phyloP scores from a whole-genome alignment of 768 basidiomycete species.

The Termitomyces bulborhizus region DNA sequence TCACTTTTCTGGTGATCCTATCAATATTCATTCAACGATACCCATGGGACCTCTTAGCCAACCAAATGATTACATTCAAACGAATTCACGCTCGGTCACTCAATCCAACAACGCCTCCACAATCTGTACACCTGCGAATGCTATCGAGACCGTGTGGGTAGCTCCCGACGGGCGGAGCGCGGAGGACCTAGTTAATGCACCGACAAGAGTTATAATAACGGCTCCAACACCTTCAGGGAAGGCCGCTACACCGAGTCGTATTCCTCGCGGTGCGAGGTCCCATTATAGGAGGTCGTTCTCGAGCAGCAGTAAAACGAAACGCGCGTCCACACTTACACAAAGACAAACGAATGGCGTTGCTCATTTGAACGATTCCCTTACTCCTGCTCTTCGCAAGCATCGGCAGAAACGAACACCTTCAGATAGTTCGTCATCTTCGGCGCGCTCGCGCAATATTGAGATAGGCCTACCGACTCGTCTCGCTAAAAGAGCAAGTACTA shows the following conservation, averaged over 20 bases:
- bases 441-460: slow-evolving; percentile 9
- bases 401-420: slow-evolving; percentile 23
- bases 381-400: slow-evolving; percentile 25
- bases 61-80: not conserved
- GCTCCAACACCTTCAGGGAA: slow-evolving; percentile 43
- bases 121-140: slow-evolving; percentile 3
- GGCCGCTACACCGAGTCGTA: slow-evolving; percentile 26
- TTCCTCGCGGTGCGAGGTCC: slow-evolving; percentile 38
- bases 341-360: slow-evolving; percentile 18
- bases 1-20: slow-evolving; percentile 24
- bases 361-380: slow-evolving; percentile 23
- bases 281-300: slow-evolving; percentile 26
- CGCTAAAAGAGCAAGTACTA: slow-evolving; percentile 7
- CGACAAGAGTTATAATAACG: slow-evolving; percentile 47
- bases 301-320: slow-evolving; percentile 18
- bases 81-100: not conserved
- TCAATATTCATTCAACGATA: slow-evolving; percentile 13
- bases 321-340: slow-evolving; percentile 20
- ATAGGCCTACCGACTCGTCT: slow-evolving; percentile 14
- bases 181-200: slow-evolving; percentile 38
- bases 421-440: slow-evolving; percentile 17
- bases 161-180: slow-evolving; percentile 25
- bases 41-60: slow-evolving; percentile 11
- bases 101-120: not conserved
- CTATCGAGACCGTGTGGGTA: slow-evolving; percentile 9